These are phyloP conservation scores for Chrysoporthe puriensis DNA, from an alignment of 2,329 filamentous ascomycete species.

Conservation along the genomic window DNA sequence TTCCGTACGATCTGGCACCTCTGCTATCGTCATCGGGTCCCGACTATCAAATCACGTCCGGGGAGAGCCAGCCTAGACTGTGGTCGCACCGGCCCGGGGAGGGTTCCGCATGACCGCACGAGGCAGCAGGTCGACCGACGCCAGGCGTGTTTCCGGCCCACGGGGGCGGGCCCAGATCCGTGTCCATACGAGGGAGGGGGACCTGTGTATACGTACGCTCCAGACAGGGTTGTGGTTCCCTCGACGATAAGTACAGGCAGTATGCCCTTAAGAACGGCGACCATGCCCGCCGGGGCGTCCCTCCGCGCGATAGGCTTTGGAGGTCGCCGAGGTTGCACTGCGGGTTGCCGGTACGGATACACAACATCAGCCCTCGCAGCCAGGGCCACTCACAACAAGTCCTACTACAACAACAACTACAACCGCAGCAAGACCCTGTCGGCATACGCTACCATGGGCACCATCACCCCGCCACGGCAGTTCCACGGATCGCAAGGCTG, in stretches of 20 bases:
- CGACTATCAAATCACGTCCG: constrained; percentile 23
- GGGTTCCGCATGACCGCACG: constrained; percentile 18
- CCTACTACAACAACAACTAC: neutral
- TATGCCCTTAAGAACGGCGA: constrained; percentile 8
- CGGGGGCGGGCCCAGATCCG: neutral
- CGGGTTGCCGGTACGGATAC: neutral
- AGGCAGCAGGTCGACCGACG: neutral
- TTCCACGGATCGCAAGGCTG: constrained; percentile 21
- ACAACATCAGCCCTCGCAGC: constrained; percentile 1
- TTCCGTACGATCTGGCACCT: constrained; percentile 1
- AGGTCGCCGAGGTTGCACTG: neutral
- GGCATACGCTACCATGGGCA: constrained; percentile 20
- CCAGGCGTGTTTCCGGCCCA: neutral
- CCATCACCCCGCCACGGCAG: constrained; percentile 24
- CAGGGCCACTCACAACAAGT: neutral
- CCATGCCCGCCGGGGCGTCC: constrained; percentile 6
- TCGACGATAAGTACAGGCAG: constrained; percentile 6
- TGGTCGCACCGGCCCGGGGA: constrained; percentile 9
- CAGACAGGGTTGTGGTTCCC: constrained; percentile 1
- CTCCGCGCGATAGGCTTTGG: neutral
- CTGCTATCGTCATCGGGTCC: constrained; percentile 16
- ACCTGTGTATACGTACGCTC: neutral
- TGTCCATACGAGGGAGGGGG: neutral
- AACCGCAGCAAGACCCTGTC: no score
- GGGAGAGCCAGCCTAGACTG: neutral